A percentile compares a stretch with the other conserved stretches of the same genome.
phyloP scores from a whole-genome alignment of 1,284 basidiomycete species.

The Singerocomus rubriflavus region DNA sequence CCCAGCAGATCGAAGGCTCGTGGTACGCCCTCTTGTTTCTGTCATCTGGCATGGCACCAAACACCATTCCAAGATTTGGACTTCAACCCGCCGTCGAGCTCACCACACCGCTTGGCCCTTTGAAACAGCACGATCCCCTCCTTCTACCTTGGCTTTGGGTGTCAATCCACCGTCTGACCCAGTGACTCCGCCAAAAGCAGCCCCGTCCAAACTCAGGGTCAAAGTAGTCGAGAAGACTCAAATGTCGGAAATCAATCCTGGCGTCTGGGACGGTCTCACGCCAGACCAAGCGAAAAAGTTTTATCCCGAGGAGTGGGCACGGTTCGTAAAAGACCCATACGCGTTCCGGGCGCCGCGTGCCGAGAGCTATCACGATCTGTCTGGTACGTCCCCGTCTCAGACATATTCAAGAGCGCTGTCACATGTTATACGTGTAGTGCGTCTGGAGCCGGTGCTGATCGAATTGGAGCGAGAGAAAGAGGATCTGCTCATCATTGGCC shows the following conservation, averaged over 20 bases:
- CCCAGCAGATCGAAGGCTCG: slow-evolving; percentile 64
- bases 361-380: slow-evolving; percentile 90
- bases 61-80: slow-evolving; percentile 77
- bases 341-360: slow-evolving; percentile 89
- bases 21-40: slow-evolving; percentile 48
- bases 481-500: slow-evolving; percentile 77
- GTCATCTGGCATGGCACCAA: not conserved
- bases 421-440: slow-evolving; percentile 43
- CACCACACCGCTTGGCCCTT: slow-evolving; percentile 98
- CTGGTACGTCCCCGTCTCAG: slow-evolving; percentile 44
- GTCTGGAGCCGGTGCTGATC: slow-evolving; percentile 80
- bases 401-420: not conserved
- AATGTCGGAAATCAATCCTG: slow-evolving; percentile 98
- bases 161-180: slow-evolving; percentile 2
- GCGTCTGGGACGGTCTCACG: slow-evolving; percentile 93
- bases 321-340: slow-evolving; percentile 92
- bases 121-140: slow-evolving; percentile 39
- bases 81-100: slow-evolving; percentile 87
- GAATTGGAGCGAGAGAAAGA: slow-evolving; percentile 80
- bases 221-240: slow-evolving; percentile 94
- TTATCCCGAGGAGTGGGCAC: slow-evolving; percentile 93
- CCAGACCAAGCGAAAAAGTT: slow-evolving; percentile 87
- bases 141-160: slow-evolving; percentile 11
- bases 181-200: slow-evolving; percentile 3
- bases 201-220: slow-evolving; percentile 43